A percentile compares a stretch with the other conserved stretches of the same genome.
These are phyloP conservation scores for Umbelopsis vinacea DNA, from an alignment of 192 early-diverging fungal genomes.

Conservation along the genomic window DNA sequence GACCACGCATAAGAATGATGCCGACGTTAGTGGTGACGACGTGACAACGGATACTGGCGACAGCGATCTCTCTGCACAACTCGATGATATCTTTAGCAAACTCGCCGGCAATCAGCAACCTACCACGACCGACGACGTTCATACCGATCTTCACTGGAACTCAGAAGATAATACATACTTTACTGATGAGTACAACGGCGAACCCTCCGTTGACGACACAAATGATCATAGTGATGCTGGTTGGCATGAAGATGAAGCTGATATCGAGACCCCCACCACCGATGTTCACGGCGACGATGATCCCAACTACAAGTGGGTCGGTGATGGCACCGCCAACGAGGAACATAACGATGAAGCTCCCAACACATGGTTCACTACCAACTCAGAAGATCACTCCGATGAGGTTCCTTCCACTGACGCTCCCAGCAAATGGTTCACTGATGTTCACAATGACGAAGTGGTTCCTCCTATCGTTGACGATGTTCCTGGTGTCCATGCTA, in stretches of 20 bases:
- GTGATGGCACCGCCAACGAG: neutral
- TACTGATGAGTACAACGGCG: neutral
- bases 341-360: neutral
- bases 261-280: neutral
- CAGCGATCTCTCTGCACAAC: neutral
- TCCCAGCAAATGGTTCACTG: constrained; percentile 3
- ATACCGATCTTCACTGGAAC: neutral
- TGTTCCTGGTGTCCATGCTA: neutral
- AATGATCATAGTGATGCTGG: neutral
- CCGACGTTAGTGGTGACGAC: neutral
- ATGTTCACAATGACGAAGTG: constrained; percentile 10
- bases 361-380: neutral
- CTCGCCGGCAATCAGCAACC: neutral
- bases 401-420: neutral
- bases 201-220: neutral
- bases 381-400: neutral
- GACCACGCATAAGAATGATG: constrained; percentile 3
- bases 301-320: neutral
- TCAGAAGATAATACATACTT: constrained; percentile 7
- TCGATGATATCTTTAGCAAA: constrained; percentile 1
- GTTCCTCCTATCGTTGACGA: neutral
- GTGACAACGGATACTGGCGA: neutral
- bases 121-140: neutral
- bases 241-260: neutral
- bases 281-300: too few species aligned